Conservation (phyloP, 176 grass and related monocot species). For the Cymbopogon citratus region DNA sequence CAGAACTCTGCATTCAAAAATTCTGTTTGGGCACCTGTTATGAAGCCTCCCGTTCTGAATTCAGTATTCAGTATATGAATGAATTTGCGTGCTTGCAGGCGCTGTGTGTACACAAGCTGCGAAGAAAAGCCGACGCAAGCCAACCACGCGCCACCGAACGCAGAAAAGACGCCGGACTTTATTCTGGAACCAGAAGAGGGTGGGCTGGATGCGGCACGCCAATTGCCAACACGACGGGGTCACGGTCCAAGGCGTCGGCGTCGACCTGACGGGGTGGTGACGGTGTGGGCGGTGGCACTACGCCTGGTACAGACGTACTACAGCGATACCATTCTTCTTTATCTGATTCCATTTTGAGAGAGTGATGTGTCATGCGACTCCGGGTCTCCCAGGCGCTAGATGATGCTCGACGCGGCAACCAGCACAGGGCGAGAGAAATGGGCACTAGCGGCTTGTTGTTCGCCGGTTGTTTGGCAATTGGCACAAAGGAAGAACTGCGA, state of each 20-base stretch:
- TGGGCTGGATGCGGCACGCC: not conserved
- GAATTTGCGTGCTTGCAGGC: not conserved
- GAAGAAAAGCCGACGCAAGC: not conserved
- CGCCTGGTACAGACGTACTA: not conserved
- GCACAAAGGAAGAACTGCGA: not conserved
- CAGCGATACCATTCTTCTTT: not conserved
- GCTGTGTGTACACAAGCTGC: not conserved
- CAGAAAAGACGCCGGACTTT: not conserved
- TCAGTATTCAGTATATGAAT: not conserved
- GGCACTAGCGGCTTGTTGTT: not conserved
- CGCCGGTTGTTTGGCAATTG: not conserved
- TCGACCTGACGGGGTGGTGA: not conserved
- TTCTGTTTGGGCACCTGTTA: not conserved
- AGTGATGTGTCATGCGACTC: not conserved
- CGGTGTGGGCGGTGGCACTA: not conserved
- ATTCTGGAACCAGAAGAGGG: not conserved
- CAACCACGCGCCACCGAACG: constrained; percentile 3
- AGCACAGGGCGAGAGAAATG: not conserved
- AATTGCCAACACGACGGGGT: not conserved
- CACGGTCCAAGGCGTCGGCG: not conserved
- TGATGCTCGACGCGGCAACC: not conserved
- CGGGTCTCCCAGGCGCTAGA: not conserved
- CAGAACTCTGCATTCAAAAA: not conserved
- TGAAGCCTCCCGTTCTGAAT: not conserved
- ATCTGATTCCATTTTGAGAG: not conserved